Evolutionary conservation across 2,329 filamentous ascomycete species (phyloP).

Genomic region (Sporothrix inflata): DNA sequence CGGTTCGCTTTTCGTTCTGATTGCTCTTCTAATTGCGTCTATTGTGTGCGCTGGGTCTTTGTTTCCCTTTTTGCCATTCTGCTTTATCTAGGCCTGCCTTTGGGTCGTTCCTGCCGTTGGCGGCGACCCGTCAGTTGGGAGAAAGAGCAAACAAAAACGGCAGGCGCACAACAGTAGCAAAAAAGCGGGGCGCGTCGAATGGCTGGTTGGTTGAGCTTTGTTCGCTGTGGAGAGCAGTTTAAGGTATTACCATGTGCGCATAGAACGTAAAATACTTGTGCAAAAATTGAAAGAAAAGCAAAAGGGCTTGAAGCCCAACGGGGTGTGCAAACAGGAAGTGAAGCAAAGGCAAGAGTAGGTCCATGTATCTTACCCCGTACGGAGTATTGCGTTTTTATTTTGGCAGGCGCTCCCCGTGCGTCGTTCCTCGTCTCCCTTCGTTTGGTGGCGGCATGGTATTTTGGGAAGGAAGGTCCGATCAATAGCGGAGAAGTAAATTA

Average conservation of each 20-base stretch:
- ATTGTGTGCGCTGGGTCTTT: neutral
- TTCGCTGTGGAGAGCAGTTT: neutral
- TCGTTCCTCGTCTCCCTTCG: neutral
- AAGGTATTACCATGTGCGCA: neutral
- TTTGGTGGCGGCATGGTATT: neutral
- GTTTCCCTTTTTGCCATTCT: neutral
- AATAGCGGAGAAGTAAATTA: slow-evolving; percentile 27
- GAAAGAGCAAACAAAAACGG: neutral
- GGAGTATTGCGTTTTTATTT: neutral
- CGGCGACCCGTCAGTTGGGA: neutral
- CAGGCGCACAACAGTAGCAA: neutral
- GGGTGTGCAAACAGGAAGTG: neutral
- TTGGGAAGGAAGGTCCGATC: slow-evolving; percentile 13
- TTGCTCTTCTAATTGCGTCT: neutral
- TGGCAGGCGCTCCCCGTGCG: neutral
- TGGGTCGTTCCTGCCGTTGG: neutral
- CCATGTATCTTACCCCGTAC: no score
- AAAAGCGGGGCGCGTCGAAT: slow-evolving; percentile 5
- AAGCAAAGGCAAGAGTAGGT: no score
- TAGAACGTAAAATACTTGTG: neutral
- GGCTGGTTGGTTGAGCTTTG: slow-evolving; percentile 4
- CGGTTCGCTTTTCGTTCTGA: neutral
- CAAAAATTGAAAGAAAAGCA: neutral
- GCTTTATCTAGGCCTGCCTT: neutral
- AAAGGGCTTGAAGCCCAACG: neutral